These are phyloP conservation scores for Lanzia echinophila DNA, from an alignment of 2,329 filamentous ascomycete species.

Conservation along the genomic window DNA sequence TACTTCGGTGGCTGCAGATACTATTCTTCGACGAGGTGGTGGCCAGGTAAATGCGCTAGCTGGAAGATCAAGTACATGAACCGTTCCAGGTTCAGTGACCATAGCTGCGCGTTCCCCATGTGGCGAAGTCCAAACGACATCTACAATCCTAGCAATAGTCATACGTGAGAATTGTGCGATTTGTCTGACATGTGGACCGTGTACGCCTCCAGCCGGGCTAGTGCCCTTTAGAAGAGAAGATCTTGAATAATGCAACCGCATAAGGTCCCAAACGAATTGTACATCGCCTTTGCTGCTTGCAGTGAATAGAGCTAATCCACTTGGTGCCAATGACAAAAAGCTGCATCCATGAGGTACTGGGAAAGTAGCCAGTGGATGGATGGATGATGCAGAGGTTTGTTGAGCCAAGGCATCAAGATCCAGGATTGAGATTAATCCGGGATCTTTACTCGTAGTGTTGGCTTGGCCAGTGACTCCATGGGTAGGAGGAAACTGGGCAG, in stretches of 20 bases:
- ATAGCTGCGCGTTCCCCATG: slow-evolving; percentile 79
- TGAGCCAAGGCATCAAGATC: slow-evolving; percentile 57
- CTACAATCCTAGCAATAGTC: slow-evolving; percentile 85
- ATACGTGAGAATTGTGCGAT: slow-evolving; percentile 84
- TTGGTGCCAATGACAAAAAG: slow-evolving; percentile 71
- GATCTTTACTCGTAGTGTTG: slow-evolving; percentile 49
- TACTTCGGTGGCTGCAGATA: slow-evolving; percentile 15
- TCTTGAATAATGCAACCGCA: slow-evolving; percentile 57
- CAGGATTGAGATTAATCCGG: slow-evolving; percentile 67
- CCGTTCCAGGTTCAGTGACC: slow-evolving; percentile 89
- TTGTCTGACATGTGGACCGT: slow-evolving; percentile 64
- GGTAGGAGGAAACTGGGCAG: slow-evolving; percentile 63
- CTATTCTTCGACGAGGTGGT: slow-evolving; percentile 46
- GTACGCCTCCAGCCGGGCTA: slow-evolving; percentile 33
- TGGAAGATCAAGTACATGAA: slow-evolving; percentile 86
- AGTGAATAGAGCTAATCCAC: slow-evolving; percentile 67
- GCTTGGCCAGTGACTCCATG: slow-evolving; percentile 56
- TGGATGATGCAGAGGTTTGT: slow-evolving; percentile 38
- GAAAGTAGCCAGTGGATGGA: slow-evolving; percentile 64
- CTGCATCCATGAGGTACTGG: slow-evolving; percentile 68
- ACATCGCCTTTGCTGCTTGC: slow-evolving; percentile 79
- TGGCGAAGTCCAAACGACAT: slow-evolving; percentile 80
- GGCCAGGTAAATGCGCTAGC: slow-evolving; percentile 77
- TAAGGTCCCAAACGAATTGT: slow-evolving; percentile 74
- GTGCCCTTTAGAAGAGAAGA: slow-evolving; percentile 51